Conservation (phyloP, 192 early-diverging fungal genomes). For the Chytriomyces hyalinus region DNA sequence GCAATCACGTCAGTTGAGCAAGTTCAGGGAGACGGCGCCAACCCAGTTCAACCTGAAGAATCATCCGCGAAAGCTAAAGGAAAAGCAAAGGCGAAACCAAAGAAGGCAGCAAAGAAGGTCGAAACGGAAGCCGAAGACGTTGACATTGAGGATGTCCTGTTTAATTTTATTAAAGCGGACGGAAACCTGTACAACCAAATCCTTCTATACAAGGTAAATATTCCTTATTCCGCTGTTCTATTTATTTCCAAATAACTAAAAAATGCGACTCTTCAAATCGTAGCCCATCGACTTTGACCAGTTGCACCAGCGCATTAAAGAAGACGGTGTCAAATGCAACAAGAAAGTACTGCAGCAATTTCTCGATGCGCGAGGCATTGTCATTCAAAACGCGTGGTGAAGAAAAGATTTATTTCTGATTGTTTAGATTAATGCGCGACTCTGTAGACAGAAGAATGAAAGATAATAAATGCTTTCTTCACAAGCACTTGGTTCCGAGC, state of each 20-base stretch:
- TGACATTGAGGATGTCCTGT: neutral
- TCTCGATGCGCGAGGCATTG: slow-evolving; percentile 15
- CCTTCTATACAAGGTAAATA: slow-evolving; percentile 10
- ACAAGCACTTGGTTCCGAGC: neutral
- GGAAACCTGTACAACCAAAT: slow-evolving; percentile 1
- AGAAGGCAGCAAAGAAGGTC: neutral
- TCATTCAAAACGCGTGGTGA: neutral
- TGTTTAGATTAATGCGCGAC: too few species aligned
- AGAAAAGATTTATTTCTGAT: too few species aligned
- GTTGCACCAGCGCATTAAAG: slow-evolving; percentile 4
- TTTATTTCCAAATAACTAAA: too few species aligned
- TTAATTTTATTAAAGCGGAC: neutral
- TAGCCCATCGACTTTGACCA: slow-evolving; percentile 18
- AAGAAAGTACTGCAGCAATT: slow-evolving; percentile 15
- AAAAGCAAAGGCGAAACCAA: neutral
- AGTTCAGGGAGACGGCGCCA: neutral
- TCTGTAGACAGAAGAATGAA: too few species aligned
- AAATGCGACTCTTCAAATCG: neutral
- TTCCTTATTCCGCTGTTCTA: neutral
- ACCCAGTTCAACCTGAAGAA: neutral
- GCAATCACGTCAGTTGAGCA: neutral
- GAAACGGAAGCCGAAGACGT: neutral
- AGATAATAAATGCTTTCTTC: too few species aligned
- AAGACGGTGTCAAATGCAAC: neutral
- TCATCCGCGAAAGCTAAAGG: neutral